These are phyloP conservation scores for Cyberlindnera lachancei DNA, from an alignment of 805 yeast genomes.

Conservation along the genomic window DNA sequence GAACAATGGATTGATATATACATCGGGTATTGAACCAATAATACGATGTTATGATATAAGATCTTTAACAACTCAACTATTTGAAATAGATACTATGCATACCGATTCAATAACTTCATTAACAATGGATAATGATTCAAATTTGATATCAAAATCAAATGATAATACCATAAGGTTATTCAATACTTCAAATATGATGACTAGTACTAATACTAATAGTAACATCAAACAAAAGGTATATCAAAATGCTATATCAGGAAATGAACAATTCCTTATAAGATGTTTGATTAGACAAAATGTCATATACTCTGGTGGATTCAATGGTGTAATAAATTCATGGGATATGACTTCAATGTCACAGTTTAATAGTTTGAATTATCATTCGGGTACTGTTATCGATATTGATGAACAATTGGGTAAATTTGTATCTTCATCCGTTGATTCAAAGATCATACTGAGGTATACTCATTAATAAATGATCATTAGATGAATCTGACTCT, in stretches of 20 bases:
- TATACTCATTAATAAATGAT: conserved; percentile 10
- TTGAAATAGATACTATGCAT: conserved; percentile 38
- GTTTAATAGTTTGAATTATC: conserved; percentile 47
- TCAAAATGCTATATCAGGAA: conserved; percentile 50
- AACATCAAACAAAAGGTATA: conserved; percentile 40
- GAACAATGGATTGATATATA: conserved; percentile 38
- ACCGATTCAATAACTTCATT: conserved; percentile 52
- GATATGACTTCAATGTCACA: conserved; percentile 43
- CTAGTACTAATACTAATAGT: conserved; percentile 27
- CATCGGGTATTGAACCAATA: conserved; percentile 63
- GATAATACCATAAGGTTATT: conserved; percentile 52
- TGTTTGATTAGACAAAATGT: conserved; percentile 35
- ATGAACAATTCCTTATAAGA: conserved; percentile 45
- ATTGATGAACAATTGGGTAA: conserved; percentile 41
- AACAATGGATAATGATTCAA: conserved; percentile 39
- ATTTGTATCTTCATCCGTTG: conserved; percentile 44
- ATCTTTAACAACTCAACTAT: conserved; percentile 31
- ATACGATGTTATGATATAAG: conserved; percentile 55
- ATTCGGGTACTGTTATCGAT: conserved; percentile 53
- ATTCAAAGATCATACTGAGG: conserved; percentile 47
- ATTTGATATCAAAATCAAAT: conserved; percentile 42
- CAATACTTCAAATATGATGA: too few relatives aligned
- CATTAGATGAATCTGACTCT: conserved; percentile 7
- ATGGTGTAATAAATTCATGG: conserved; percentile 54
- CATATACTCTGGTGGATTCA: conserved; percentile 57